Evolutionary conservation across 768 basidiomycete species (phyloP).

Genomic region (Pholiota molesta): DNA sequence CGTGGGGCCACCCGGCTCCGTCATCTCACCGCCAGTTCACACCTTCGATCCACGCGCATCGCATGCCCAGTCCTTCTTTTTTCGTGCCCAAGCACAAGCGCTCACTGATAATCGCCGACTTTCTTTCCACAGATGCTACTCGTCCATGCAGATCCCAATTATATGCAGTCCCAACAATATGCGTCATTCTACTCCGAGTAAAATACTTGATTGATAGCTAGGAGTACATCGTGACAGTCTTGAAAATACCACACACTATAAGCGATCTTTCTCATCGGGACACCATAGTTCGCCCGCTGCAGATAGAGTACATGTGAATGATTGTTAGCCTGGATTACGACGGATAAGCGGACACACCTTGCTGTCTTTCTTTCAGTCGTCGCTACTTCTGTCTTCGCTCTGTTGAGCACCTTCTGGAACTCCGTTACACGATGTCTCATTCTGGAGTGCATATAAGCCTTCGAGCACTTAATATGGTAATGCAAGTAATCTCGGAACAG

Average conservation of each 20-base stretch:
- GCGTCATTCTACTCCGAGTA: not conserved
- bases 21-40: not conserved
- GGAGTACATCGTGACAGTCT: constrained; percentile 14
- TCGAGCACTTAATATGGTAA: constrained; percentile 98
- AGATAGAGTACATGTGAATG: constrained; percentile 5
- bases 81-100: not conserved
- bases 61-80: not conserved
- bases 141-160: not conserved
- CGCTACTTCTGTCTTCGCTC: constrained; percentile 91
- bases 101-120: not conserved
- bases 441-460: constrained; percentile 98
- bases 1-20: constrained; percentile 3
- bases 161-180: not conserved
- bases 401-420: constrained; percentile 94
- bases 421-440: constrained; percentile 94
- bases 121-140: not conserved
- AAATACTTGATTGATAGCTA: constrained; percentile 10
- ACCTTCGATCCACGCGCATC: not conserved
- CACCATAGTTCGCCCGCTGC: constrained; percentile 62
- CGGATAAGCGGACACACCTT: constrained; percentile 52
- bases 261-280: constrained; percentile 42
- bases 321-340: not conserved
- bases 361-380: constrained; percentile 89
- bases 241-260: not conserved
- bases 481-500: constrained; percentile 99